Evolutionary conservation across 805 yeast genomes (phyloP), one percentile per base, ranked within the genome.

Genomic region (Candida easanensis): DNA sequence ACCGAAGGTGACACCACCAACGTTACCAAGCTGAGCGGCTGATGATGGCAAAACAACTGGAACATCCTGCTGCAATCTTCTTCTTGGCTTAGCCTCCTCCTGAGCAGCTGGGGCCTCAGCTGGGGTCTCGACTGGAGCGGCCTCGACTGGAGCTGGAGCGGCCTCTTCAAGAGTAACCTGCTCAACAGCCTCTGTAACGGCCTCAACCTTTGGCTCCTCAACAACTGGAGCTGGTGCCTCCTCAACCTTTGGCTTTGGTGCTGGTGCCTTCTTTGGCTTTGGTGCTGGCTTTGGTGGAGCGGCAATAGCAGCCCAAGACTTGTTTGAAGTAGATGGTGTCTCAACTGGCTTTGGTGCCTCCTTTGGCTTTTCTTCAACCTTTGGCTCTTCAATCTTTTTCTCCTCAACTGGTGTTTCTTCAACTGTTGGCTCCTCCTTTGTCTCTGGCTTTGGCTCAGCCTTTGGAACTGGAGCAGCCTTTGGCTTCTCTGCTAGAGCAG

Each of bases 291-390:
- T 54, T 40, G 61, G 64, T 54, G 88, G 82, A 43, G 78, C 66
- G 40, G 82, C 82, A 54, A 83, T 77, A 15, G 89, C 77, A 23
- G 88, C 88, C 86, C 88, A 82, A 5, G 88, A 71, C 56, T 71
- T 68, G 36, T 56, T 49, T 9, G 62, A 50, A 5, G 60, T 47
- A 15, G 64, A 56, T 34, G 64, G 60, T 6, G 52, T 51, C 15
- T 45, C 44, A 17, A 40, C 49, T 36, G 53, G 43, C 34, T 50
- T 52, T 33, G 50, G 45, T 22, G 49, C 44, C 18, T 32, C 33
- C 45, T 45, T 41, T 37, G 60, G 37, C 36, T 38, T 53, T 42
- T 22, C 37, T 33, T 37, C 31, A 21, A 38, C 23, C 41, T 21
- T 39, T 28, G 41, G 45, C 21, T 34, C 32, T 28, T 44, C 39